phyloP scores from a whole-genome alignment of 441 rosid genomes.

The Jatropha multifida region DNA sequence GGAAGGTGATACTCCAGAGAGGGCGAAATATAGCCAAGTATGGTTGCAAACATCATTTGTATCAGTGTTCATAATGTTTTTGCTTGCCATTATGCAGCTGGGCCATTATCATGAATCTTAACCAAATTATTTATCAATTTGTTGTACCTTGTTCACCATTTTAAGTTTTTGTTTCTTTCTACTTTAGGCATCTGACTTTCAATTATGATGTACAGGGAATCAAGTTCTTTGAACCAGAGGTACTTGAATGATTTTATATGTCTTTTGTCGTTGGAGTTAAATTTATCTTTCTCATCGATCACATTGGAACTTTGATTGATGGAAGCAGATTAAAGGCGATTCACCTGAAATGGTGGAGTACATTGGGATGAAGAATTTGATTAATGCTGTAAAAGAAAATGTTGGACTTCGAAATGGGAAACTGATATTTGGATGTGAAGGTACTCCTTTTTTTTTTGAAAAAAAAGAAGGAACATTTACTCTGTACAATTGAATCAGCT shows the following conservation, averaged over 20 bases:
- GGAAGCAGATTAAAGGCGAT: slow-evolving; percentile 81
- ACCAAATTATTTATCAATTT: neutral
- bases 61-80: neutral
- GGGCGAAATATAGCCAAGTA: slow-evolving; percentile 91
- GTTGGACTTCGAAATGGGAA: slow-evolving; percentile 77
- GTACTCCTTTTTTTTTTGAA: slow-evolving; percentile 25
- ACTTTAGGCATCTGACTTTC: slow-evolving; percentile 20
- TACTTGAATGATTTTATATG: slow-evolving; percentile 24
- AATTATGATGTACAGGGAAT: slow-evolving; percentile 61
- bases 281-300: slow-evolving; percentile 17
- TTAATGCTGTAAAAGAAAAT: slow-evolving; percentile 63
- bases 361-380: slow-evolving; percentile 79
- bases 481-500: neutral
- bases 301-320: slow-evolving; percentile 23
- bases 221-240: slow-evolving; percentile 98
- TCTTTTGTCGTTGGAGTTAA: slow-evolving; percentile 17
- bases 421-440: slow-evolving; percentile 70
- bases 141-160: neutral
- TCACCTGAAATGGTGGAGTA: slow-evolving; percentile 91
- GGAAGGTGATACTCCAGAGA: slow-evolving; percentile 96
- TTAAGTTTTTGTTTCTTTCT: neutral
- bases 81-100: neutral
- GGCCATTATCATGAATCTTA: neutral
- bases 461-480: neutral
- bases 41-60: slow-evolving; percentile 1